Evolutionary conservation across 768 basidiomycete species (phyloP).

Genomic region (Suillus brevipes): DNA sequence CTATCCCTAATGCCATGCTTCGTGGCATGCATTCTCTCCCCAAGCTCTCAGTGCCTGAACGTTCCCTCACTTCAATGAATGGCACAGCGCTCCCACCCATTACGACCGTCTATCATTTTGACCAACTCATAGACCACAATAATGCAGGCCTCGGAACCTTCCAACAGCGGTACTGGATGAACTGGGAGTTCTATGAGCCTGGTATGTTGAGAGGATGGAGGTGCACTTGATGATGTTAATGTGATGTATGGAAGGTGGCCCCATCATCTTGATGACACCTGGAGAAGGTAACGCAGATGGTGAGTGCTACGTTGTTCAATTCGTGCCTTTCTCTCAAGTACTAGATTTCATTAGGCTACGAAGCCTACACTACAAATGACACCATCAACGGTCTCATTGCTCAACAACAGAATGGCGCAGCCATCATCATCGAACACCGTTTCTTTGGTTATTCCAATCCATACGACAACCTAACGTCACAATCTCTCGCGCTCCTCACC

Average conservation of each 20-base stretch:
- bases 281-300: constrained; percentile 60
- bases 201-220: constrained; percentile 29
- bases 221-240: neutral
- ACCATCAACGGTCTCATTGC: constrained; percentile 67
- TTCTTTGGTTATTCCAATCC: constrained; percentile 81
- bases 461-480: constrained; percentile 53
- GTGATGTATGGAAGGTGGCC: constrained; percentile 19
- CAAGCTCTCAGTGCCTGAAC: constrained; percentile 13
- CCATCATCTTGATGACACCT: constrained; percentile 46
- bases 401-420: constrained; percentile 62
- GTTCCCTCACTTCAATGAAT: constrained; percentile 17
- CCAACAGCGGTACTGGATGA: constrained; percentile 72
- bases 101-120: constrained; percentile 30
- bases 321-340: neutral
- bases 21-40: constrained; percentile 21
- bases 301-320: constrained; percentile 3
- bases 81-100: constrained; percentile 28
- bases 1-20: constrained; percentile 21
- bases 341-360: constrained; percentile 25
- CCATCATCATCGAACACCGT: constrained; percentile 68
- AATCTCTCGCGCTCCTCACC: constrained; percentile 60
- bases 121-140: constrained; percentile 44
- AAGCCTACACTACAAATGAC: constrained; percentile 60
- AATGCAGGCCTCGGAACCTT: constrained; percentile 71
- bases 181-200: constrained; percentile 62